phyloP scores from a whole-genome alignment of 371 early-diverging fungal species.

The Apophysomyces elegans region DNA sequence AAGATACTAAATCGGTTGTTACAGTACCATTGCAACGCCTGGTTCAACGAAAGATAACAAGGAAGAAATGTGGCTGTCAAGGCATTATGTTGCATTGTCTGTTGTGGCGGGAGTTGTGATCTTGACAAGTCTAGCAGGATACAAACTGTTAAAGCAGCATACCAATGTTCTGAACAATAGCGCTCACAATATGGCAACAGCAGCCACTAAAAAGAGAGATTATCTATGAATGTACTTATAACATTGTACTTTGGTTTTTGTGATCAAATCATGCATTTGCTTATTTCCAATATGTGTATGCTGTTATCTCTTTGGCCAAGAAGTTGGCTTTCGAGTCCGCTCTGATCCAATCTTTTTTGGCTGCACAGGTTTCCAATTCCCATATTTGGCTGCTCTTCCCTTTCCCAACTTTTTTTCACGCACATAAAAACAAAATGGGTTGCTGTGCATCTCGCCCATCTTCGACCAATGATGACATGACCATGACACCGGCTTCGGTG shows the following conservation, averaged over 20 bases:
- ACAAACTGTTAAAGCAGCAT: slow-evolving; percentile 48
- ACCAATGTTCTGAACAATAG: slow-evolving; percentile 17
- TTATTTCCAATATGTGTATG: not conserved
- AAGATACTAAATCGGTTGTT: not conserved
- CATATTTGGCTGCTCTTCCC: not conserved
- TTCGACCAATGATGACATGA: slow-evolving; percentile 8
- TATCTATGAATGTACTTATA: slow-evolving; percentile 27
- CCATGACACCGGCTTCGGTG: slow-evolving; percentile 3
- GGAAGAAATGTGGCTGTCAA: slow-evolving; percentile 43
- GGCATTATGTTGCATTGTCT: slow-evolving; percentile 43
- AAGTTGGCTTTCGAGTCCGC: slow-evolving; percentile 1
- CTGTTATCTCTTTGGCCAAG: not conserved
- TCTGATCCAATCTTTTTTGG: not conserved
- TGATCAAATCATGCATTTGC: slow-evolving; percentile 5
- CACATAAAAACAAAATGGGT: not conserved
- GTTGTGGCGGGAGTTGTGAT: slow-evolving; percentile 47
- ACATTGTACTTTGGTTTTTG: not conserved
- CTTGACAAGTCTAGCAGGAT: slow-evolving; percentile 44
- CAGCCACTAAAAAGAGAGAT: slow-evolving; percentile 26
- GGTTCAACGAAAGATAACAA: slow-evolving; percentile 44
- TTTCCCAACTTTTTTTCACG: not conserved
- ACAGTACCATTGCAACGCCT: slow-evolving; percentile 50
- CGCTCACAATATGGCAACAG: slow-evolving; percentile 25
- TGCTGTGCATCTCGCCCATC: slow-evolving; percentile 8
- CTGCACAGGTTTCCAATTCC: not conserved